Evolutionary conservation across 2,329 filamentous ascomycete genomes (phyloP).

Genomic region (Colletotrichum cordylinicola): DNA sequence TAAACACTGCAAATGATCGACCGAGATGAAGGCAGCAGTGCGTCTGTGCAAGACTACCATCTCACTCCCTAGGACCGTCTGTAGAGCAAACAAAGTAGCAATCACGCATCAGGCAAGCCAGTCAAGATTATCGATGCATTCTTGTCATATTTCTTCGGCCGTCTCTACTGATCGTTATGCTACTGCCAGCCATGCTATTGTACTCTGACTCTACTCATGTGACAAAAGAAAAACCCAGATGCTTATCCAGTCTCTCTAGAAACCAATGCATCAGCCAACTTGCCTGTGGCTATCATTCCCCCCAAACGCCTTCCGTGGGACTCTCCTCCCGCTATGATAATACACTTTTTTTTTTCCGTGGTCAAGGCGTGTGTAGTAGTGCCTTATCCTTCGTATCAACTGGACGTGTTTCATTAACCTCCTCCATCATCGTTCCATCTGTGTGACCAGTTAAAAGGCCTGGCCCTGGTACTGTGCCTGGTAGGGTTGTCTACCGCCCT

Average conservation of each 20-base stretch:
- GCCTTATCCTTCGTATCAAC: background rate
- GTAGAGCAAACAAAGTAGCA: background rate
- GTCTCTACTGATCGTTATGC: conserved; percentile 13
- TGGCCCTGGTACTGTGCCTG: conserved; percentile 39
- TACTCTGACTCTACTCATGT: conserved; percentile 4
- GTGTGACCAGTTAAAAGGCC: conserved; percentile 20
- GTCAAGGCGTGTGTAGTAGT: background rate
- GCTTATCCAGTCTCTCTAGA: background rate
- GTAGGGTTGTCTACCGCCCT: conserved; percentile 6
- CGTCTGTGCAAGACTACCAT: background rate
- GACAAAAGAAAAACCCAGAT: conserved; percentile 4
- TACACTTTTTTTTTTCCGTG: background rate
- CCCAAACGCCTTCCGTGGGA: conserved; percentile 10
- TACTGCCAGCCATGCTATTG: conserved; percentile 1
- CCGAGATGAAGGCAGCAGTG: background rate
- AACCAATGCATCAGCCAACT: background rate
- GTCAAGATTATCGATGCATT: background rate
- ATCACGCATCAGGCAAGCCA: background rate
- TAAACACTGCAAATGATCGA: background rate
- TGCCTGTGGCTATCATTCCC: background rate
- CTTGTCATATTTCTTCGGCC: conserved; percentile 3
- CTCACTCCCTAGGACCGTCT: background rate
- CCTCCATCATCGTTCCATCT: background rate
- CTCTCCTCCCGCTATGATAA: background rate
- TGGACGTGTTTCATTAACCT: background rate